Conservation (phyloP, 768 basidiomycete species). For the Lanmaoa pseudosensibilis region DNA sequence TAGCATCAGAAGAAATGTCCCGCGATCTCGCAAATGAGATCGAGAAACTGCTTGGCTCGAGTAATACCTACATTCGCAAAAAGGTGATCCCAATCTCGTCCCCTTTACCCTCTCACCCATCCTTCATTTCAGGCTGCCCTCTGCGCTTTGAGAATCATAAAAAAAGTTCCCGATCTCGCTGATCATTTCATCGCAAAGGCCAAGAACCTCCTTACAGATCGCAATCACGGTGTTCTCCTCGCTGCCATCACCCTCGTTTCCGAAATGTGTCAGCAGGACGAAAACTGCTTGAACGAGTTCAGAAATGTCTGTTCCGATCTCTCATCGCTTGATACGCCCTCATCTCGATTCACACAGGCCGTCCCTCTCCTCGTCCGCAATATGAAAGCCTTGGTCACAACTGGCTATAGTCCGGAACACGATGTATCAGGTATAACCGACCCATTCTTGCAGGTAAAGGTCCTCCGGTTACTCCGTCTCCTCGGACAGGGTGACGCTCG, state of each 20-base stretch:
- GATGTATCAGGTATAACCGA: constrained; percentile 99
- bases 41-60: constrained; percentile 94
- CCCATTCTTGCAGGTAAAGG: constrained; percentile 92
- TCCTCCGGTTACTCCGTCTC: constrained; percentile 83
- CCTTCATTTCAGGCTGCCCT: constrained; percentile 70
- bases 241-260: constrained; percentile 93
- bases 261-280: constrained; percentile 88
- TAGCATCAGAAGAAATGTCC: constrained; percentile 99
- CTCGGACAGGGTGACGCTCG: constrained; percentile 82
- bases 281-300: constrained; percentile 76
- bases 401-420: constrained; percentile 97
- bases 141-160: constrained; percentile 90
- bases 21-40: constrained; percentile 97
- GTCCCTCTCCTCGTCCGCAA: constrained; percentile 93
- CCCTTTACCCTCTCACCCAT: background rate
- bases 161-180: constrained; percentile 92
- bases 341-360: constrained; percentile 50
- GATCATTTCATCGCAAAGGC: constrained; percentile 90
- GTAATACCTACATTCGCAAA: constrained; percentile 98
- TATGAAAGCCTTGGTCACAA: constrained; percentile 91
- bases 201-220: constrained; percentile 88
- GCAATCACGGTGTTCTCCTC: constrained; percentile 95
- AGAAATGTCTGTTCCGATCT: constrained; percentile 62
- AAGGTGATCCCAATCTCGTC: constrained; percentile 55
- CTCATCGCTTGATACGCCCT: constrained; percentile 4